A percentile compares a stretch with the other conserved stretches of the same genome.
Conservation (phyloP, 1,284 basidiomycete species). For the Cryptococcus sp. region DNA sequence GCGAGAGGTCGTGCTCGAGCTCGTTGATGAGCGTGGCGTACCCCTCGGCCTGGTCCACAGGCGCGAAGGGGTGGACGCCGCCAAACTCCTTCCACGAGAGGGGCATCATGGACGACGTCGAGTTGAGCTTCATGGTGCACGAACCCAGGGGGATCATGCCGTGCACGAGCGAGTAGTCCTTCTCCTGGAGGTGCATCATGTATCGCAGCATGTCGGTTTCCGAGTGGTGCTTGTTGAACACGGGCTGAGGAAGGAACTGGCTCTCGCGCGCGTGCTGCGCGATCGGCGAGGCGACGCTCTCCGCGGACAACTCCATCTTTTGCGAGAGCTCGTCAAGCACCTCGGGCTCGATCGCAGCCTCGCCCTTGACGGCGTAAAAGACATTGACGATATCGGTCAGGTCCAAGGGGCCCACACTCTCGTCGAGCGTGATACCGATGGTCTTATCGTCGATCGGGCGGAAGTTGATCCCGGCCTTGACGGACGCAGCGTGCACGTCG, state of each 20-base stretch:
- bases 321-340: slow-evolving; percentile 46
- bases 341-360: slow-evolving; percentile 44
- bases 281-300: slow-evolving; percentile 51
- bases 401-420: slow-evolving; percentile 74
- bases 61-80: slow-evolving; percentile 87
- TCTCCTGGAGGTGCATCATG: slow-evolving; percentile 87
- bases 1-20: slow-evolving; percentile 84
- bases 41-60: slow-evolving; percentile 82
- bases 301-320: slow-evolving; percentile 33
- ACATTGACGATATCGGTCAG: slow-evolving; percentile 75
- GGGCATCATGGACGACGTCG: slow-evolving; percentile 93
- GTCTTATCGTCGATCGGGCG: slow-evolving; percentile 70
- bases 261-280: slow-evolving; percentile 64
- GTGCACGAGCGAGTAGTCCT: slow-evolving; percentile 92
- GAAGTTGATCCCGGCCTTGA: slow-evolving; percentile 74
- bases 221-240: slow-evolving; percentile 93
- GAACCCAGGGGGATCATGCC: slow-evolving; percentile 97
- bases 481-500: slow-evolving; percentile 67
- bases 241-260: slow-evolving; percentile 74
- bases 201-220: slow-evolving; percentile 98
- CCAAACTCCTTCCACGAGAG: slow-evolving; percentile 91
- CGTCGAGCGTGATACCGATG: slow-evolving; percentile 89
- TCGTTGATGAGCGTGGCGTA: slow-evolving; percentile 85
- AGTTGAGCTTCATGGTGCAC: slow-evolving; percentile 96
- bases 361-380: slow-evolving; percentile 59